These are phyloP conservation scores for Mycena sanguinolenta DNA, from an alignment of 768 basidiomycete species.

Conservation along the genomic window DNA sequence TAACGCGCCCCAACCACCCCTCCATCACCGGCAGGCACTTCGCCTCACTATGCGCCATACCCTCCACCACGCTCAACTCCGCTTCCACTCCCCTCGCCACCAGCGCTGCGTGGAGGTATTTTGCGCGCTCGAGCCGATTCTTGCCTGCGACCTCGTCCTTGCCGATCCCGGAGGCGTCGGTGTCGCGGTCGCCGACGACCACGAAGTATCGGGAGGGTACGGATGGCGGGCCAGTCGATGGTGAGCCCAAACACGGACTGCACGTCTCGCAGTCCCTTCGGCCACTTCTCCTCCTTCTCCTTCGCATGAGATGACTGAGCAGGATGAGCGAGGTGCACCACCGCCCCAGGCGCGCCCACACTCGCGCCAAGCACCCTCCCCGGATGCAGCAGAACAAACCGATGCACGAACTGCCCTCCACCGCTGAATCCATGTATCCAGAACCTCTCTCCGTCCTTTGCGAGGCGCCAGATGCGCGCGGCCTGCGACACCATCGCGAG, in stretches of 20 bases:
- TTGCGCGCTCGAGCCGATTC: slow-evolving; percentile 28
- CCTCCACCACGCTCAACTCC: slow-evolving; percentile 28
- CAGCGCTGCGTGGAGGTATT: slow-evolving; percentile 24
- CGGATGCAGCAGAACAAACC: slow-evolving; percentile 41
- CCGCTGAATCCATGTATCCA: slow-evolving; percentile 44
- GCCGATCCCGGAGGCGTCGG: slow-evolving; percentile 22
- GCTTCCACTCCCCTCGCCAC: not conserved
- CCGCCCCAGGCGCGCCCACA: slow-evolving; percentile 37
- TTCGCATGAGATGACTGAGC: too few relatives aligned
- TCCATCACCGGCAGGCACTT: slow-evolving; percentile 28
- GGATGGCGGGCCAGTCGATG: slow-evolving; percentile 31
- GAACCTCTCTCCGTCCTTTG: slow-evolving; percentile 28
- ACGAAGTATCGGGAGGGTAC: slow-evolving; percentile 30
- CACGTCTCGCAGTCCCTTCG: slow-evolving; percentile 27
- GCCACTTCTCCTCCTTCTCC: slow-evolving; percentile 27
- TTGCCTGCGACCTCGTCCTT: slow-evolving; percentile 27
- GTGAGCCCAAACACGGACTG: slow-evolving; percentile 21
- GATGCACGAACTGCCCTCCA: slow-evolving; percentile 43
- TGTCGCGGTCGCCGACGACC: slow-evolving; percentile 39
- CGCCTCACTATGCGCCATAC: slow-evolving; percentile 36
- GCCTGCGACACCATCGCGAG: slow-evolving; percentile 42
- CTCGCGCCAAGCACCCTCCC: slow-evolving; percentile 35
- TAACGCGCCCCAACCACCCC: slow-evolving; percentile 25
- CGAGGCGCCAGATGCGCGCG: slow-evolving; percentile 36
- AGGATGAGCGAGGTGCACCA: too few relatives aligned